Percentiles rank a stretch among this genome's conserved stretches.
phyloP scores from a whole-genome alignment of 345 rosid species.

The Gossypium herbaceum region DNA sequence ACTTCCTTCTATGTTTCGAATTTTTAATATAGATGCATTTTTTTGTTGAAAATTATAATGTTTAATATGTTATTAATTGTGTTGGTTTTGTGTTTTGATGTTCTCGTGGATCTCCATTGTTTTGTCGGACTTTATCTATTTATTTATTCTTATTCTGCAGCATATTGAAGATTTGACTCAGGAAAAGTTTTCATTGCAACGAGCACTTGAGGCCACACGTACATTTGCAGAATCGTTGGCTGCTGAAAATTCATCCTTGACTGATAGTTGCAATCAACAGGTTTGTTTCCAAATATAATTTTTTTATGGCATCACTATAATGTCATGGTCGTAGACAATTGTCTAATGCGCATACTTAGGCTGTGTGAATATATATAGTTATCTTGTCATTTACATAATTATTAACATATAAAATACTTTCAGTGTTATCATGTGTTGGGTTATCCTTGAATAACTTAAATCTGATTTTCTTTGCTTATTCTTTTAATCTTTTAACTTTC shows the following conservation, averaged over 20 bases:
- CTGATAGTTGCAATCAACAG: slow-evolving; percentile 94
- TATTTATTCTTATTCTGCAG: slow-evolving; percentile 36
- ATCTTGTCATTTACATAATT: too few relatives aligned
- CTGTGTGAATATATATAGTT: too few relatives aligned
- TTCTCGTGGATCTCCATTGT: slow-evolving; percentile 4
- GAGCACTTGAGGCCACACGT: slow-evolving; percentile 94
- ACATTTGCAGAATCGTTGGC: slow-evolving; percentile 90
- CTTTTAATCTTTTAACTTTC: neutral
- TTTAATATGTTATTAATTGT: neutral
- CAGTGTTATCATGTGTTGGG: too few relatives aligned
- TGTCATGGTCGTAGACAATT: neutral
- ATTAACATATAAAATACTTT: too few relatives aligned
- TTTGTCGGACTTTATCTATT: neutral
- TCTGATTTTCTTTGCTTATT: too few relatives aligned
- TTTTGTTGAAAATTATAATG: neutral
- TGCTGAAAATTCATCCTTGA: slow-evolving; percentile 87
- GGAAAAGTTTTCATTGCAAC: slow-evolving; percentile 90
- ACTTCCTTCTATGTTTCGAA: neutral
- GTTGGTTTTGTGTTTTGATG: neutral
- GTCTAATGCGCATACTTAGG: neutral
- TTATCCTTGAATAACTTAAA: too few relatives aligned
- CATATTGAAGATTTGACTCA: slow-evolving; percentile 97
- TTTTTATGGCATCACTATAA: neutral
- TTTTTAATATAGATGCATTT: neutral
- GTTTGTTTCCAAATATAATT: slow-evolving; percentile 31